Percentiles rank a stretch among this genome's conserved stretches.
Evolutionary conservation across 768 basidiomycete genomes (phyloP).

Genomic region (Leccinum uliginosum): DNA sequence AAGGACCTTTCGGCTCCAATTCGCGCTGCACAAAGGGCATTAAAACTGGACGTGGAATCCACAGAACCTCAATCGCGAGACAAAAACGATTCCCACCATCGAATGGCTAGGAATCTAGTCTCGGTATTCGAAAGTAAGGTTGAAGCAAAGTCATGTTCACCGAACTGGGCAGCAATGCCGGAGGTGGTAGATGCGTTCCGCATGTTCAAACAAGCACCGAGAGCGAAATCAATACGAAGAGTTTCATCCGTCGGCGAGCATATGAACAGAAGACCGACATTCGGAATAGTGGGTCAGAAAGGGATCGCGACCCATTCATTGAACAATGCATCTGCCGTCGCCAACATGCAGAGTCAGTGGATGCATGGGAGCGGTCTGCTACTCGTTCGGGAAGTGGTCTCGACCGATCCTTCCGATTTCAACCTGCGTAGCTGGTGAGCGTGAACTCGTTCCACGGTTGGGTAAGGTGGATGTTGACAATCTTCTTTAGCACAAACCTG

Average conservation of each 20-base stretch:
- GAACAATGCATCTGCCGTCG: conserved; percentile 6
- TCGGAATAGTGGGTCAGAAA: conserved; percentile 11
- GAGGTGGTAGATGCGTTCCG: conserved; percentile 16
- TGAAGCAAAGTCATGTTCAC: not conserved
- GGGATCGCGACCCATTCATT: conserved; percentile 16
- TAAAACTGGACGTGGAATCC: not conserved
- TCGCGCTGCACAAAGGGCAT: conserved; percentile 6
- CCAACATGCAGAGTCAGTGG: conserved; percentile 7
- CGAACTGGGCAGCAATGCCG: conserved; percentile 19
- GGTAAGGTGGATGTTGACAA: not conserved
- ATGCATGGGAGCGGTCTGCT: conserved; percentile 3
- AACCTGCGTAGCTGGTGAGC: conserved; percentile 13
- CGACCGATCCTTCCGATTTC: conserved; percentile 16
- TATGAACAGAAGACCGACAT: conserved; percentile 1
- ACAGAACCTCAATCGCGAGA: not conserved
- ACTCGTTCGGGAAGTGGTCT: conserved; percentile 13
- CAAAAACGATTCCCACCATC: not conserved
- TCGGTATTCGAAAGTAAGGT: not conserved
- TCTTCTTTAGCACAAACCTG: conserved; percentile 4
- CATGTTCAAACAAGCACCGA: conserved; percentile 9
- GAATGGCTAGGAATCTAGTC: not conserved
- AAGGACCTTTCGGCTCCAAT: conserved; percentile 9
- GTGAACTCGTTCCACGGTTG: not conserved
- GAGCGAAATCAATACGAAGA: conserved; percentile 2
- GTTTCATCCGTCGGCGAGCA: conserved; percentile 3